Conservation (phyloP, 768 basidiomycete species). For the Tulasnella sp. region DNA sequence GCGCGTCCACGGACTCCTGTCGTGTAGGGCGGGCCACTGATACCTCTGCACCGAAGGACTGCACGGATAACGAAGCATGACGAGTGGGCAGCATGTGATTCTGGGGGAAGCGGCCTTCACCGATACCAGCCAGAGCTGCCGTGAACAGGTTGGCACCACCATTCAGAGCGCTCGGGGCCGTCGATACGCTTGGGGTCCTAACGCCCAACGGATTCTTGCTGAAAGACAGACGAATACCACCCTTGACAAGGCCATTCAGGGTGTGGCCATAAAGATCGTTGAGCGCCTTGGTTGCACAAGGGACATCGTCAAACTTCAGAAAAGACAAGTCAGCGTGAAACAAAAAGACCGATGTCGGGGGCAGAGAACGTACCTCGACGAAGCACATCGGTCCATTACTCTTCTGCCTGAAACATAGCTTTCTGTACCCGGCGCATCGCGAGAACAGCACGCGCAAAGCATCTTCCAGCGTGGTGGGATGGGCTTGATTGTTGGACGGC, state of each 20-base stretch:
- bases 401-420: slow-evolving; percentile 93
- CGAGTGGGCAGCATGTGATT: slow-evolving; percentile 19
- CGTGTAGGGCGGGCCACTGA: neutral
- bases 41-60: slow-evolving; percentile 14
- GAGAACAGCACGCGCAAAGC: slow-evolving; percentile 78
- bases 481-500: slow-evolving; percentile 74
- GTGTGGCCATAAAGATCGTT: slow-evolving; percentile 86
- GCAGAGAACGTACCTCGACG: slow-evolving; percentile 66
- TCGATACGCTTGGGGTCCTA: slow-evolving; percentile 32
- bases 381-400: slow-evolving; percentile 99
- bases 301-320: slow-evolving; percentile 82
- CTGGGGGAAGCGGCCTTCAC: slow-evolving; percentile 21
- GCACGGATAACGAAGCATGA: slow-evolving; percentile 20
- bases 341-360: neutral
- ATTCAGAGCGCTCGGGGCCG: neutral
- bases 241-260: slow-evolving; percentile 88
- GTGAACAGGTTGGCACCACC: slow-evolving; percentile 24
- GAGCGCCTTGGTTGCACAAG: slow-evolving; percentile 79
- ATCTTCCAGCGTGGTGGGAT: slow-evolving; percentile 77
- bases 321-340: slow-evolving; percentile 19
- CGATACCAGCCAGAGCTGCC: slow-evolving; percentile 25
- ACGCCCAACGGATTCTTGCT: slow-evolving; percentile 95
- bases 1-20: slow-evolving; percentile 25
- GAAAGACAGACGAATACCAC: slow-evolving; percentile 94
- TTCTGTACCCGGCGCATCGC: slow-evolving; percentile 76